A percentile compares a stretch with the other conserved stretches of the same genome.
phyloP scores from a whole-genome alignment of 768 basidiomycete species.

The Hericium alpestre region DNA sequence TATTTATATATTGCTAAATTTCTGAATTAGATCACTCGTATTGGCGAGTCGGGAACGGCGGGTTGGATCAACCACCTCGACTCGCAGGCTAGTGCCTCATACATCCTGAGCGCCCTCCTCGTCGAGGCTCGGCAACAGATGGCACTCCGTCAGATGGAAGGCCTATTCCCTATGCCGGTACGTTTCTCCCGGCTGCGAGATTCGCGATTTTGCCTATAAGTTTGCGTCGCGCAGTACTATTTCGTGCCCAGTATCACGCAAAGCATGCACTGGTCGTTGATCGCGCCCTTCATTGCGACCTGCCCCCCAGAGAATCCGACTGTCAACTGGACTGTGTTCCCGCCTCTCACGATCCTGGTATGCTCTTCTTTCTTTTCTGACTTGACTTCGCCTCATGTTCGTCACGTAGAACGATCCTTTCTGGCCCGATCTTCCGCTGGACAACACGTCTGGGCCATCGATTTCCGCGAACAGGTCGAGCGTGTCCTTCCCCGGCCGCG shows the following conservation, averaged over 20 bases:
- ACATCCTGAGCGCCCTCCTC: slow-evolving; percentile 47
- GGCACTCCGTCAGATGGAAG: slow-evolving; percentile 53
- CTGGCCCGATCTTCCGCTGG: slow-evolving; percentile 15
- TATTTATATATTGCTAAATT: background rate
- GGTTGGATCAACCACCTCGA: slow-evolving; percentile 59
- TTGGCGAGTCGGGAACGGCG: slow-evolving; percentile 49
- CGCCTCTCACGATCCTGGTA: slow-evolving; percentile 37
- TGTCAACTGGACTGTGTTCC: slow-evolving; percentile 48
- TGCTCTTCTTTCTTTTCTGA: slow-evolving; percentile 4
- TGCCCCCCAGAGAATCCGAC: slow-evolving; percentile 45
- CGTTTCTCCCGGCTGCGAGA: slow-evolving; percentile 3
- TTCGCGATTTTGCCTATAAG: background rate
- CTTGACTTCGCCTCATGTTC: background rate
- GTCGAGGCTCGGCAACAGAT: slow-evolving; percentile 59
- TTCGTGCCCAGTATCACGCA: slow-evolving; percentile 51
- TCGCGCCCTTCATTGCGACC: slow-evolving; percentile 38
- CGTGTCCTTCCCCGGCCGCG: slow-evolving; percentile 33
- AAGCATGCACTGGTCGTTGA: slow-evolving; percentile 51
- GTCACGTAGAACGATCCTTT: slow-evolving; percentile 23
- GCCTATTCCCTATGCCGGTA: slow-evolving; percentile 50
- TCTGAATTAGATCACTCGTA: slow-evolving; percentile 30
- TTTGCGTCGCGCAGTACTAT: slow-evolving; percentile 22
- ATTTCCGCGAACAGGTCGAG: slow-evolving; percentile 46
- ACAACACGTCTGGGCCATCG: slow-evolving; percentile 33
- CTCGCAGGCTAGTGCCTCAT: slow-evolving; percentile 39